A percentile compares a stretch with the other conserved stretches of the same genome.
phyloP scores from a whole-genome alignment of 768 basidiomycete genomes.

The Tulasnella sp. region DNA sequence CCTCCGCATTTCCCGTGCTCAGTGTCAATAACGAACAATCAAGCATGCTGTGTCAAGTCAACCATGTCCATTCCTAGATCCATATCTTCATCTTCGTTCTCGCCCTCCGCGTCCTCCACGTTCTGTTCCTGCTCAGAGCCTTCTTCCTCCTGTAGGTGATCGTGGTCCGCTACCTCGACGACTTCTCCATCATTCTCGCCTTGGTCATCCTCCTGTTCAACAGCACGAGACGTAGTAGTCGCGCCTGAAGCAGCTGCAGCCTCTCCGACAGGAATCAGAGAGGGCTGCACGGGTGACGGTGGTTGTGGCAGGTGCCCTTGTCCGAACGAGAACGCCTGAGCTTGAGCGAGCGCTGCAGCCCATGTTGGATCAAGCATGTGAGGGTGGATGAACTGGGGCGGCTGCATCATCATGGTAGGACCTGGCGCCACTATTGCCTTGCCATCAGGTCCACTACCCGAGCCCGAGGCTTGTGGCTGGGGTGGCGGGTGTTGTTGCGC shows the following conservation, averaged over 20 bases:
- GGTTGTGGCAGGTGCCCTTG: not conserved
- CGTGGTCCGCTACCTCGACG: not conserved
- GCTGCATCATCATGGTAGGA: not conserved
- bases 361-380: not conserved
- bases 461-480: not conserved
- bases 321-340: not conserved
- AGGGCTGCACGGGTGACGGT: not conserved
- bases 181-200: not conserved
- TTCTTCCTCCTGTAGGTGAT: not conserved
- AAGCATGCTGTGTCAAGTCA: too few relatives aligned
- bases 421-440: too few relatives aligned
- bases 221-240: not conserved
- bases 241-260: not conserved
- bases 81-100: conserved; percentile 8
- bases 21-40: too few relatives aligned
- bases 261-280: too few relatives aligned
- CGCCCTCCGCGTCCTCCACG: conserved; percentile 11
- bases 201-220: not conserved
- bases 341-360: conserved; percentile 11
- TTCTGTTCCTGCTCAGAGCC: not conserved
- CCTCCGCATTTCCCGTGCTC: too few relatives aligned
- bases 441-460: not conserved
- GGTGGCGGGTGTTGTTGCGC: not conserved
- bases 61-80: not conserved
- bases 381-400: not conserved